Evolutionary conservation across 176 grass and related monocot species (phyloP).

Genomic region (Musa acuminata): DNA sequence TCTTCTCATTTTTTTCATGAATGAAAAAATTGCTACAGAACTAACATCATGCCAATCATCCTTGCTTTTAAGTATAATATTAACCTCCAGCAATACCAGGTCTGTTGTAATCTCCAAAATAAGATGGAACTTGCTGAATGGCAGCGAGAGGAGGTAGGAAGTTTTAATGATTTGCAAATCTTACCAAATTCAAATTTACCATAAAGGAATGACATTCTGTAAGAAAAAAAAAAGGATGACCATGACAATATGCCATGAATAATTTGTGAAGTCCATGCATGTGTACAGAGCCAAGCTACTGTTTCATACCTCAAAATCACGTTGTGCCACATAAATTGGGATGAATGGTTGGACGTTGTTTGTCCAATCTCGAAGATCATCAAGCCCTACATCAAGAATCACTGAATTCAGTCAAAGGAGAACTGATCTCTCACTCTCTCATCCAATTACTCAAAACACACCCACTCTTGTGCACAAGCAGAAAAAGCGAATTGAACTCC

Average conservation of each 20-base stretch:
- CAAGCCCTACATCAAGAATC: constrained; percentile 51
- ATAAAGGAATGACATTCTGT: not conserved
- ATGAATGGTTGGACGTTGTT: constrained; percentile 78
- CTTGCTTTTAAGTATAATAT: not conserved
- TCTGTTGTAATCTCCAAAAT: not conserved
- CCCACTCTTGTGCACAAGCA: not conserved
- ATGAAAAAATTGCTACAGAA: not conserved
- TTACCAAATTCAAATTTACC: not conserved
- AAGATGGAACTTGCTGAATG: not conserved
- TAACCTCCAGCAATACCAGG: not conserved
- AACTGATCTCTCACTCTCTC: not conserved
- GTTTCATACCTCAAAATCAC: constrained; percentile 68
- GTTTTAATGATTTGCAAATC: not conserved
- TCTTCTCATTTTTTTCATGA: not conserved
- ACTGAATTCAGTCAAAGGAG: constrained; percentile 8
- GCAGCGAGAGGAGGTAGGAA: not conserved
- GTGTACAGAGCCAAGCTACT: not conserved
- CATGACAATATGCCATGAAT: not conserved
- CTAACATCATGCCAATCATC: not conserved
- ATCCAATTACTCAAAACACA: not conserved
- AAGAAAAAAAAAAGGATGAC: not conserved
- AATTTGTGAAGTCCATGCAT: not conserved
- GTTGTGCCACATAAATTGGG: constrained; percentile 71
- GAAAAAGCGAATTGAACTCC: not conserved
- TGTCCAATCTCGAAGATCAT: constrained; percentile 93